Evolutionary conservation across 2,329 filamentous ascomycete species (phyloP), one percentile per base, ranked within the genome.

Genomic region (Aspergillus melleus): DNA sequence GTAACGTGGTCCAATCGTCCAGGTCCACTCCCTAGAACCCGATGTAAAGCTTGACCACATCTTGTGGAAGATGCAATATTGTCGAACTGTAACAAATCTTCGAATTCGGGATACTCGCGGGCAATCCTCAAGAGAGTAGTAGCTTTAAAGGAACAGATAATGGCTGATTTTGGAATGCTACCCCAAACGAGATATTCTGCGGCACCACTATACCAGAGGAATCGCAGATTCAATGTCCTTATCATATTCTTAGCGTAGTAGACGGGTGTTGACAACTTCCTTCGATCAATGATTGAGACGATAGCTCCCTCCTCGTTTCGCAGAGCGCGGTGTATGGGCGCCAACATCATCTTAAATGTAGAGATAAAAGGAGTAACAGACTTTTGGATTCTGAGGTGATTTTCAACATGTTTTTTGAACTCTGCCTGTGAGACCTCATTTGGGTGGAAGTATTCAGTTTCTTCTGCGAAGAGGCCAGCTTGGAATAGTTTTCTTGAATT

Each of bases 141-240:
- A 0, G 73, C 65, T 2, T 68, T 63, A 14, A 77, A 70, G 0
- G 68, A 66, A 11, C 63, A 64, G 8, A 73, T 52, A 9, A 79
- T 74, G 2, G 74, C 71, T 2, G 62, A 20, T 0, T 59, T 24
- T 0, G 68, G 62, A 0, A 77, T 63, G 1, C 58, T 54, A 0
- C 72, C 70, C 76, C 76, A 79, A 1, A 77, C 59, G 0, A 75
- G 57, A 44, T 67, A 77, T 20, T 79, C 76, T 0, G 69, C 71
- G 0, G 51, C 42, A 0, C 72, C 73, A 9, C 44, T 47, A n/a
- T 74, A 76, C 0, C 61, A 66, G 9, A 58, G 55, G 53, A 71
- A 70, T 0, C 46, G 57, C 0, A 61, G 6, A 0, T 60, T 59
- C 11, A 66, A 58, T 44, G 68, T 55, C 5, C 22, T 24, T 3